Base-by-base conservation (phyloP, 306 rosid species). In the Hippophae rhamnoides region DNA sequence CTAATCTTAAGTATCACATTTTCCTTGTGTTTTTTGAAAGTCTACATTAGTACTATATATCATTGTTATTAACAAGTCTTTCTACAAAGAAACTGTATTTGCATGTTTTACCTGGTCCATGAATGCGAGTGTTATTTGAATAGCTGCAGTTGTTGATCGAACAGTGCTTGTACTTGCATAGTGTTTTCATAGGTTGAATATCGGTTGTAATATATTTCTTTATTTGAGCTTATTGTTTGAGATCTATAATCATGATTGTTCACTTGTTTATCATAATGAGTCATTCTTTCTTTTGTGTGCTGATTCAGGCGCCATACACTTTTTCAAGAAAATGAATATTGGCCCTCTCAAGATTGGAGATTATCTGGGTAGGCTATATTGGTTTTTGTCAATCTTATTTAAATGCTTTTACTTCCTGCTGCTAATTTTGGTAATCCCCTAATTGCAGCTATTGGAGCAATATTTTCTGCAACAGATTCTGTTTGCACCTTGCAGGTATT, bases 391-490 rank as follows among this genome's bases (percentile, higher is more conserved):
- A 48, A 9, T 10, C 54, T 42, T 11, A 8, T 13, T 56, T 59
- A 10, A 25, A 6, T 64, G 60, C 26, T 50, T 58, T 72, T 52
- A 53, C 62, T 49, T 66, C 65, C 56, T n/a, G 26, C 41, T 44
- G 18, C 13, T 23, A 58, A 40, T 57, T 58, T 65, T 61, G 45
- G 50, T 13, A n/a, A 40, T 65, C 46, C 61, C 45, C 65, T 77
- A 62, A 49, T 75, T 79, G 75, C 82, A 93, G 99, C 99, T 51
- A 72, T 93, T 68, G 99, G 99, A 62, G 95, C 89, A 58, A 93
- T 86, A 78, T 93, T 84, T 75, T 86, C 96, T 47, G 97, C 95
- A 18, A 89, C 97, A 60, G 97, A 89, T 78, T 89, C 97, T 50
- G 97, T 89, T 74, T 86, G 95, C 81, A 89, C 97, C 47, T 80